Base-by-base conservation (phyloP, 2,329 filamentous ascomycete genomes). In the Aureobasidium sp. region DNA sequence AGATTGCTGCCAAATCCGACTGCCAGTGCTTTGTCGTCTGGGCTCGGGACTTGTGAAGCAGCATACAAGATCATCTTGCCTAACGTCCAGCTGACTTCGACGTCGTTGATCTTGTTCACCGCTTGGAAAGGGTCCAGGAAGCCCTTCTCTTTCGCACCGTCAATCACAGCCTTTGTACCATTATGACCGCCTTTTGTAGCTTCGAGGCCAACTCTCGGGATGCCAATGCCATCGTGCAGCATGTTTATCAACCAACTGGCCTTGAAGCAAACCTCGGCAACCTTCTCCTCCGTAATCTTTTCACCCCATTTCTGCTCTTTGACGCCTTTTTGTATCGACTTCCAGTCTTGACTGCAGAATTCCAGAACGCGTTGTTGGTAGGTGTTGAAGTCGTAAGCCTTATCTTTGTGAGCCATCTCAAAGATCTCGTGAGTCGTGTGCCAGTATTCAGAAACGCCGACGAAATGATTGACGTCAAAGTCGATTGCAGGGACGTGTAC, bases 371-470 rank as follows among this genome's bases (percentile, higher is more conserved):
- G 85, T 65, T 87, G 81, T 71, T 97, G 92, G 69, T 97, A 99
- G 0, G 89, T 91, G 64, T 87, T 84, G 67, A 96, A 90, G 70
- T 97, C 91, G 73, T 97, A 99, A 0, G 89, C 85, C 67, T 90
- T 87, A 67, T 86, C 82, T 67, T 89, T 87, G 66, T 90, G 85
- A 4, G 85, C 85, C 78, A 85, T 83, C 63, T 88, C 84, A 67
- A 99, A 97, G 1, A 97, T 87, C 60, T 94, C 91, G 69, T 99
- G 94, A 0, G 94, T 99, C 0, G 93, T 96, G 73, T 99, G 94
- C 93, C 94, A 99, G 75, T 96, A 99, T 72, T 99, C 94, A 0
- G 93, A 97, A 3, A 99, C 93, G 12, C 94, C 94, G 31, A 99
- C 87, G 70, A 99, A 99, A 73, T 97, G 95, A 69, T 99, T 99